Evolutionary conservation across 148 eudicot species (phyloP).

Genomic region (Limonium bicolor): DNA sequence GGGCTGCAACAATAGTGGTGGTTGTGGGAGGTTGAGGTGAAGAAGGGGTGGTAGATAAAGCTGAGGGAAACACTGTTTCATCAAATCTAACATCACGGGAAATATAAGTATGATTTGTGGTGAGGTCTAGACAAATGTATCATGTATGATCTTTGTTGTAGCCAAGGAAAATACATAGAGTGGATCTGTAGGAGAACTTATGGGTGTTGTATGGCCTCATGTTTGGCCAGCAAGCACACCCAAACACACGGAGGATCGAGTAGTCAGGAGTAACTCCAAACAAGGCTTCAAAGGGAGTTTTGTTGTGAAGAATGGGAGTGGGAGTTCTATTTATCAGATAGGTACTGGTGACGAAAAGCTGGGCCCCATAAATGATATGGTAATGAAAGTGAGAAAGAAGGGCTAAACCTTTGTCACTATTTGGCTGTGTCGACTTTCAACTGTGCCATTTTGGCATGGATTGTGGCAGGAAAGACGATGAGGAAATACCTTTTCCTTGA

Average conservation of each 20-base stretch:
- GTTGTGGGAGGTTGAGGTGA: no score
- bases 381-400: no score
- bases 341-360: neutral
- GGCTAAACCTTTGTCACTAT: no score
- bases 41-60: no score
- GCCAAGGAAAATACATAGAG: neutral
- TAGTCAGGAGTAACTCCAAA: neutral
- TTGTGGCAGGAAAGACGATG: no score
- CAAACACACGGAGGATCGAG: neutral
- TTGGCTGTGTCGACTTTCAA: no score
- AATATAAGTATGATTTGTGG: neutral
- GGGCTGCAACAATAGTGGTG: no score
- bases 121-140: neutral
- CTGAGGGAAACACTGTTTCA: neutral
- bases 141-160: neutral
- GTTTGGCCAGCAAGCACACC: neutral
- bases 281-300: neutral
- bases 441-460: no score
- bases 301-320: neutral
- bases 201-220: neutral
- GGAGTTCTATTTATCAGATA: neutral
- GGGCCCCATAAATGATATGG: no score
- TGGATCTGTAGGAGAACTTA: neutral
- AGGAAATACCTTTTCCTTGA: no score
- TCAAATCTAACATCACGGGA: neutral